Conservation (phyloP, 495 filamentous ascomycete species). For the Neurospora terricola region DNA sequence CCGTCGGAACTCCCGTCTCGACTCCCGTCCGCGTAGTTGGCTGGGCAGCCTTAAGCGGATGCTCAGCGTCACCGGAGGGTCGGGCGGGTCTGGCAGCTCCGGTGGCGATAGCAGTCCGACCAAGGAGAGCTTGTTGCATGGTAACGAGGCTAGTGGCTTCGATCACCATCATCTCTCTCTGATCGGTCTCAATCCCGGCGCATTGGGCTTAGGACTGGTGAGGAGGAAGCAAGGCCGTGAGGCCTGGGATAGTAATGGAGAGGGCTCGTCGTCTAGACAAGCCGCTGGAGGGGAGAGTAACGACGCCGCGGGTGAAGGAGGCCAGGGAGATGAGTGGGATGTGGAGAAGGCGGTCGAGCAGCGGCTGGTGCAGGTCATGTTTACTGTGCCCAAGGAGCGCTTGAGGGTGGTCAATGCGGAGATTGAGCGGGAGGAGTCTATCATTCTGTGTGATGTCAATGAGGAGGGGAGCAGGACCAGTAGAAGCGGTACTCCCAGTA, state of each 20-base stretch:
- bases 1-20: neutral
- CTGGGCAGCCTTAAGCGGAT: conserved; percentile 38
- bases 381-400: conserved; percentile 78
- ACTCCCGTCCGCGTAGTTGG: conserved; percentile 28
- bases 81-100: conserved; percentile 3
- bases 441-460: neutral
- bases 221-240: conserved; percentile 33
- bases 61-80: conserved; percentile 22
- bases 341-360: conserved; percentile 73
- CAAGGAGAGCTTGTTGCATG: conserved; percentile 16
- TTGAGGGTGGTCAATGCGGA: conserved; percentile 76
- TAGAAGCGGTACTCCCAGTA: neutral
- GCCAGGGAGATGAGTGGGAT: conserved; percentile 63
- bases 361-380: conserved; percentile 83
- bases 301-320: neutral
- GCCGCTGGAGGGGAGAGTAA: neutral
- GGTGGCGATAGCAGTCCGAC: conserved; percentile 13
- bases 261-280: neutral
- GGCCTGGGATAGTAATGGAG: conserved; percentile 25
- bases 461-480: neutral
- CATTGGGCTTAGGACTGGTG: conserved; percentile 6
- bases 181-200: neutral
- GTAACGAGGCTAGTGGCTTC: neutral
- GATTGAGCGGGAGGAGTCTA: conserved; percentile 33
- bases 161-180: neutral